Evolutionary conservation across 306 rosid species (phyloP).

Genomic region (Canavalia gladiata): DNA sequence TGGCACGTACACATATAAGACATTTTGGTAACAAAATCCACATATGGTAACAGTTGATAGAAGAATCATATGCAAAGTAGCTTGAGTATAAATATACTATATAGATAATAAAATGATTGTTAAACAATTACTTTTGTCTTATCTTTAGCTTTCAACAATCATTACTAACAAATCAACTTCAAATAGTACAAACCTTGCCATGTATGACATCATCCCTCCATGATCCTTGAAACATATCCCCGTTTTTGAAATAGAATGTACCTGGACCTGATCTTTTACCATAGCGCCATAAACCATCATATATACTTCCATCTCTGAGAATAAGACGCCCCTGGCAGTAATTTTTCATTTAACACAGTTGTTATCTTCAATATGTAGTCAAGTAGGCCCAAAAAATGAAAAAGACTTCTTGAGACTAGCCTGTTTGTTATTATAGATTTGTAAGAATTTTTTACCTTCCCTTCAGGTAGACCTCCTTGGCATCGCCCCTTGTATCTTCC

Average conservation of each 20-base stretch:
- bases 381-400: neutral
- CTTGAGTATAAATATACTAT: neutral
- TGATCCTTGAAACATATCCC: conserved; percentile 95
- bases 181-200: conserved; percentile 78
- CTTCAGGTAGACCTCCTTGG: conserved; percentile 99
- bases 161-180: conserved; percentile 31
- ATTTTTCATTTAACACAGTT: conserved; percentile 40
- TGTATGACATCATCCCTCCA: conserved; percentile 99
- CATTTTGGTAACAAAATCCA: conserved; percentile 13
- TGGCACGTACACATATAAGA: neutral
- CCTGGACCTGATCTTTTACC: conserved; percentile 95
- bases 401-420: conserved; percentile 13
- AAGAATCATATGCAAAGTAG: neutral
- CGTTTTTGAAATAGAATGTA: conserved; percentile 85
- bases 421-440: conserved; percentile 10
- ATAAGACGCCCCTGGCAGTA: conserved; percentile 78
- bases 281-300: conserved; percentile 91
- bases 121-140: conserved; percentile 5
- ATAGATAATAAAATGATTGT: conserved; percentile 12
- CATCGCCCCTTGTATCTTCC: conserved; percentile 89
- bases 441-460: conserved; percentile 67
- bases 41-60: neutral
- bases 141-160: conserved; percentile 1
- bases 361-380: conserved; percentile 39
- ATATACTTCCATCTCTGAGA: conserved; percentile 87